phyloP scores from a whole-genome alignment of 345 rosid species.

The Ailanthus altissimus region DNA sequence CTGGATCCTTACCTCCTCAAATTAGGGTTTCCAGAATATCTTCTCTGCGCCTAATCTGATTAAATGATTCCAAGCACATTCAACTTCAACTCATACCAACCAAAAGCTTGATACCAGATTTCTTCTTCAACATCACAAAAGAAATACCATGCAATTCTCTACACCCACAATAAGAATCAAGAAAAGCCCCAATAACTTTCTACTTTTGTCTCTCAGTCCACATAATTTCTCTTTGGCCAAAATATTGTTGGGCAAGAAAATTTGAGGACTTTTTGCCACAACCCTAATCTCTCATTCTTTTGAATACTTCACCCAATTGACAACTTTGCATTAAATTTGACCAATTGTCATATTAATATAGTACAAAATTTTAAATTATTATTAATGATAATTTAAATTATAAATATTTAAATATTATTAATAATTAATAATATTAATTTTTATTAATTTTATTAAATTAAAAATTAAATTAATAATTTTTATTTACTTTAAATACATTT shows the following conservation, averaged over 20 bases:
- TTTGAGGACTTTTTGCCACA: too few species aligned
- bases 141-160: neutral
- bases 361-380: too few species aligned
- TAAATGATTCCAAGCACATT: slow-evolving; percentile 6
- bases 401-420: too few species aligned
- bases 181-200: neutral
- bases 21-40: neutral
- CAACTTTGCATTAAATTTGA: too few species aligned
- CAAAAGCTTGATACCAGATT: neutral
- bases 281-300: too few species aligned
- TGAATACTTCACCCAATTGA: too few species aligned
- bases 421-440: too few species aligned
- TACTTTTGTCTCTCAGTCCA: neutral
- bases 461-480: too few species aligned
- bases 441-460: too few species aligned
- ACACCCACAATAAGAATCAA: neutral
- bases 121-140: neutral
- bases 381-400: too few species aligned
- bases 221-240: neutral
- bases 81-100: neutral
- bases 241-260: neutral
- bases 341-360: too few species aligned
- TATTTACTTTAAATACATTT: too few species aligned
- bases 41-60: neutral
- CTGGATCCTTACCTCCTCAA: slow-evolving; percentile 11